Conservation (phyloP, 1,284 basidiomycete genomes). For the Ganoderma resinaceum region DNA sequence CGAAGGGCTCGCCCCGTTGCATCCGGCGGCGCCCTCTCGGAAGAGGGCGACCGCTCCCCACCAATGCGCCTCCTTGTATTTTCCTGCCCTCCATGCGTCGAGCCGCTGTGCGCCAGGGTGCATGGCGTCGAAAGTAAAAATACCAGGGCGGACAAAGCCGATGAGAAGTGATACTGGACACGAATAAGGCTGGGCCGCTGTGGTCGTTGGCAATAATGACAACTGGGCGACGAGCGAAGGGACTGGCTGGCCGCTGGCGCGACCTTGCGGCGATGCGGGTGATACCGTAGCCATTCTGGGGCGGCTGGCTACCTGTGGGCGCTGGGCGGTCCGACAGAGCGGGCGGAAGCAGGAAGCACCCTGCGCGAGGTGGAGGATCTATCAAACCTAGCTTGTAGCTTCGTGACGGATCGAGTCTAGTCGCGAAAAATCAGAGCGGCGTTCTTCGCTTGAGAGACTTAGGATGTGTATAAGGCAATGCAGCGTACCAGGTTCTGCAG, state of each 20-base stretch:
- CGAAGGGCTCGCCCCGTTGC: neutral
- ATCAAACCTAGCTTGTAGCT: conserved; percentile 24
- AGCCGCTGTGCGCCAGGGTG: neutral
- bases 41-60: neutral
- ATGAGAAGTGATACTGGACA: neutral
- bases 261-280: conserved; percentile 8
- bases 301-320: conserved; percentile 10
- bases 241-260: neutral
- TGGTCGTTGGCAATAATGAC: conserved; percentile 7
- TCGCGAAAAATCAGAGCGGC: conserved; percentile 23
- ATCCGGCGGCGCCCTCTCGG: conserved; percentile 6
- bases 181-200: conserved; percentile 1
- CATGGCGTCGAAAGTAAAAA: conserved; percentile 7
- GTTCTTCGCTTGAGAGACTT: conserved; percentile 26
- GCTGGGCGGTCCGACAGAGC: conserved; percentile 31
- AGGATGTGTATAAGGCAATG: conserved; percentile 15
- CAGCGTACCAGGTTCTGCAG: conserved; percentile 2
- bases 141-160: neutral
- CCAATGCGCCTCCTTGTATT: neutral
- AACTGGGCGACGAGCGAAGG: neutral
- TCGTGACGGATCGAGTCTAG: conserved; percentile 26
- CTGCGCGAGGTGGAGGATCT: conserved; percentile 22
- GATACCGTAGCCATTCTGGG: conserved; percentile 16
- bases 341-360: conserved; percentile 26
- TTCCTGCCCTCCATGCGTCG: neutral